phyloP scores from a whole-genome alignment of 2,329 filamentous ascomycete species.

The Cordyceps pruinosa region DNA sequence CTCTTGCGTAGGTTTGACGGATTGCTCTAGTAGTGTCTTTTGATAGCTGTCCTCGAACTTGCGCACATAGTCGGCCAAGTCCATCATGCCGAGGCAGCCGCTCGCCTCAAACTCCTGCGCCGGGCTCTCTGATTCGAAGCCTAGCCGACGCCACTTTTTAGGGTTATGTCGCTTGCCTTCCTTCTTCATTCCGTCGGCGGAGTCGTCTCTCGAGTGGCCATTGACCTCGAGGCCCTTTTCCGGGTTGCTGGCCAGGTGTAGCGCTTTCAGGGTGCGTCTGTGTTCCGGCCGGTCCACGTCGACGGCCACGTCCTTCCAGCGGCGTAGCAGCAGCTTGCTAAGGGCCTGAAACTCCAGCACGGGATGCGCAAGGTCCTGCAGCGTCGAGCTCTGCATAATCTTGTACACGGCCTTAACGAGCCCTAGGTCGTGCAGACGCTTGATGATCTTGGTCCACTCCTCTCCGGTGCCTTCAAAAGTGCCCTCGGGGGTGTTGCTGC shows the following conservation, averaged over 20 bases:
- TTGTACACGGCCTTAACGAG: conserved; percentile 87
- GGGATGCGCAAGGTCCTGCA: conserved; percentile 85
- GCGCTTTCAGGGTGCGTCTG: conserved; percentile 73
- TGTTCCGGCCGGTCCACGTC: conserved; percentile 86
- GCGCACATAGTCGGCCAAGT: conserved; percentile 85
- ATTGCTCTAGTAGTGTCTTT: conserved; percentile 85
- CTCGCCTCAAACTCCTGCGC: conserved; percentile 76
- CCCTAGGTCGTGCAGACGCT: conserved; percentile 83
- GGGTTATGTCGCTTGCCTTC: conserved; percentile 70
- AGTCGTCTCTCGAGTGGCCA: conserved; percentile 31
- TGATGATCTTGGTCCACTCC: conserved; percentile 95
- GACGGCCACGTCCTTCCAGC: conserved; percentile 80
- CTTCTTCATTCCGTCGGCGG: conserved; percentile 40
- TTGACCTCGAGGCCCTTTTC: conserved; percentile 39
- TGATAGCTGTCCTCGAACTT: conserved; percentile 91
- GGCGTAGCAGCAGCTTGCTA: conserved; percentile 78
- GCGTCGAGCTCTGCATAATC: conserved; percentile 87
- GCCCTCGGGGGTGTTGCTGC: conserved; percentile 45
- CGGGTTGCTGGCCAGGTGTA: conserved; percentile 76
- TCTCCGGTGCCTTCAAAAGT: conserved; percentile 35
- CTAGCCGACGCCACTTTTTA: conserved; percentile 86
- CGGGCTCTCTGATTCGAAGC: conserved; percentile 86
- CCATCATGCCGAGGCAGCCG: conserved; percentile 95
- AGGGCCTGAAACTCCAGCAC: conserved; percentile 88
- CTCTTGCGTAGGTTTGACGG: conserved; percentile 60